Base-by-base conservation (phyloP, 495 filamentous ascomycete genomes). In the Neurospora sp. region DNA sequence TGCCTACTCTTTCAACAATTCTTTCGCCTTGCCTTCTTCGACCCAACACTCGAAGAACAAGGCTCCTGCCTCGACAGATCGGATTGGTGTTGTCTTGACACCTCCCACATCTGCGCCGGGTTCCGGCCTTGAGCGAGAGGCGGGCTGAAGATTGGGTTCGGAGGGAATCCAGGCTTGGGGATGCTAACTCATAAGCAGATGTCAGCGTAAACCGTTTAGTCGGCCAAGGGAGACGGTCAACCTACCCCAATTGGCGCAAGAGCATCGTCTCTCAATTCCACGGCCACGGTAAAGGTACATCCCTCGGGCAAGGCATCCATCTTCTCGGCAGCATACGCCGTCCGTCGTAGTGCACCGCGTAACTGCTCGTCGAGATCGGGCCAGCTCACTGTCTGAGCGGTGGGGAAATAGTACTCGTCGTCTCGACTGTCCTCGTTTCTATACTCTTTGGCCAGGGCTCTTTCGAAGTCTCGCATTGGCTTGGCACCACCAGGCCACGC, bases 201-300 rank as follows among this genome's bases (percentile, higher is more conserved):
- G 62, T 38, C 66, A 62, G 35, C 59, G 20, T 39, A 18, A 48
- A 44, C 18, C 31, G 27, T 39, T 38, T 20, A 14, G 11, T 20
- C 14, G 69, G 40, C 20, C 31, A 40, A 39, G 9, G n/a, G 39
- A 66, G 37, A 69, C 54, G 18, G 71, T 39, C 23, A 18, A 82
- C 83, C 78, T 83, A 85, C 89, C 48, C 90, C 90, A 75, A 94
- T 89, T n/a, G 94, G 96, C 27, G 91, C 88, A 46, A 90, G 85
- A 3, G 88, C 88, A 69, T 92, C 89, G 70, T 93, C 90, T 42
- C 89, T 88, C 74, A 97, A 84, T 82, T 98, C 96, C 38, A 97
- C 90, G 40, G 91, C 93, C 37, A 98, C 84, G 16, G 93, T 97
- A 78, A 93, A 98, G 20, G 92, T 92, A 81, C 94, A 96, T 73